phyloP scores from a whole-genome alignment of 1,284 basidiomycete species.

The Afroboletus lepidellus region DNA sequence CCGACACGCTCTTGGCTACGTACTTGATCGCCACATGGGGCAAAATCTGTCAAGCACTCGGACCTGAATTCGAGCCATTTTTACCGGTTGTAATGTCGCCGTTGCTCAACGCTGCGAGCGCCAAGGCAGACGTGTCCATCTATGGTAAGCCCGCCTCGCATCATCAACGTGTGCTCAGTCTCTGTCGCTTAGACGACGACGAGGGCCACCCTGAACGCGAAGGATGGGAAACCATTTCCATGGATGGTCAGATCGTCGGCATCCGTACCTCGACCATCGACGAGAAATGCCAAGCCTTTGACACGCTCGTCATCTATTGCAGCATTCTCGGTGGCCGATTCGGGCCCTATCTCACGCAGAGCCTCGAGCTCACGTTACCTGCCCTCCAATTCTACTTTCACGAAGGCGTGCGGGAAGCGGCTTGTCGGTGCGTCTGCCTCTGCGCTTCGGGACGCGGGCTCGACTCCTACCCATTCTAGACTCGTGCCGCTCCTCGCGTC shows the following conservation, averaged over 20 bases:
- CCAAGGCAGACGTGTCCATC: slow-evolving; percentile 78
- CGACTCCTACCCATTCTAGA: too few species aligned
- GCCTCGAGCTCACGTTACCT: slow-evolving; percentile 70
- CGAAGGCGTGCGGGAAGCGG: slow-evolving; percentile 78
- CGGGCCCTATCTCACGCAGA: slow-evolving; percentile 69
- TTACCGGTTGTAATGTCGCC: slow-evolving; percentile 80
- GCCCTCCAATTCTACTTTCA: slow-evolving; percentile 75
- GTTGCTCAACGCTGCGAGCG: slow-evolving; percentile 68
- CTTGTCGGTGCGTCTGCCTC: slow-evolving; percentile 29
- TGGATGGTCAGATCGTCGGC: slow-evolving; percentile 75
- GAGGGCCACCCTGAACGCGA: slow-evolving; percentile 56
- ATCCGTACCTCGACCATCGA: slow-evolving; percentile 79
- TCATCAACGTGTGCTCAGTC: not conserved
- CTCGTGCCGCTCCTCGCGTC: slow-evolving; percentile 71
- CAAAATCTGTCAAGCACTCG: slow-evolving; percentile 79
- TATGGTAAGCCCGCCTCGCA: slow-evolving; percentile 50
- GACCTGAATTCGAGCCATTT: slow-evolving; percentile 80
- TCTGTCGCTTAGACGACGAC: slow-evolving; percentile 46
- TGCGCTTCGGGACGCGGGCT: too few species aligned
- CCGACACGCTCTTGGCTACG: slow-evolving; percentile 63
- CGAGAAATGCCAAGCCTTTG: slow-evolving; percentile 85
- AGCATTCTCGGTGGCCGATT: slow-evolving; percentile 68
- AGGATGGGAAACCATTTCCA: slow-evolving; percentile 73
- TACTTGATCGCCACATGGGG: slow-evolving; percentile 81
- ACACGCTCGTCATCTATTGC: slow-evolving; percentile 79